Evolutionary conservation across 305 asterid species (phyloP).

Genomic region (Rubia peregrina): DNA sequence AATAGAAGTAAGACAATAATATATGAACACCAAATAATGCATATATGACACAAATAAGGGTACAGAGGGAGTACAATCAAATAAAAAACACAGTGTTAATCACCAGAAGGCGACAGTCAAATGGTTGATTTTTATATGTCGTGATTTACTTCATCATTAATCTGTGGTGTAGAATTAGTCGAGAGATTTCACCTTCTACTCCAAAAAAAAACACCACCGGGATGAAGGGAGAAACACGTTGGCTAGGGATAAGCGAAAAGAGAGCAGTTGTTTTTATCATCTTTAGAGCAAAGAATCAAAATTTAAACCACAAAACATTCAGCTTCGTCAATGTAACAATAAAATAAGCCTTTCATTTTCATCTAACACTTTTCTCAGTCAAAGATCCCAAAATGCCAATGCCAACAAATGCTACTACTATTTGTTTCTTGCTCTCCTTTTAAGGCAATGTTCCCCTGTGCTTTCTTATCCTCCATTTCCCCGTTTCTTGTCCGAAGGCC

Average conservation of each 20-base stretch:
- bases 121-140: no score
- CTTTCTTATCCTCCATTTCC: constrained; percentile 16
- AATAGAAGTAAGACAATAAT: no score
- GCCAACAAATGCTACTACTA: constrained; percentile 33
- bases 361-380: constrained; percentile 25
- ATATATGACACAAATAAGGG: no score
- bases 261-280: not conserved
- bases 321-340: not conserved
- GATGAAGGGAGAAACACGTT: not conserved
- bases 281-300: constrained; percentile 8
- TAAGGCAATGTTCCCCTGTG: constrained; percentile 27
- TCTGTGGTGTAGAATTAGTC: no score
- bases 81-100: no score
- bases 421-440: constrained; percentile 28
- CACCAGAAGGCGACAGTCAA: no score
- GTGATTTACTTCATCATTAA: no score
- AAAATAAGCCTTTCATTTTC: constrained; percentile 1
- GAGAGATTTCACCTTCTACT: no score
- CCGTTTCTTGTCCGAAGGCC: constrained; percentile 23
- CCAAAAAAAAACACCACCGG: no score
- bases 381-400: constrained; percentile 34
- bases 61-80: no score
- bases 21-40: no score
- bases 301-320: not conserved
- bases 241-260: not conserved